phyloP scores from a whole-genome alignment of 2,329 filamentous ascomycete genomes.

The Cladosporium halotolerans region DNA sequence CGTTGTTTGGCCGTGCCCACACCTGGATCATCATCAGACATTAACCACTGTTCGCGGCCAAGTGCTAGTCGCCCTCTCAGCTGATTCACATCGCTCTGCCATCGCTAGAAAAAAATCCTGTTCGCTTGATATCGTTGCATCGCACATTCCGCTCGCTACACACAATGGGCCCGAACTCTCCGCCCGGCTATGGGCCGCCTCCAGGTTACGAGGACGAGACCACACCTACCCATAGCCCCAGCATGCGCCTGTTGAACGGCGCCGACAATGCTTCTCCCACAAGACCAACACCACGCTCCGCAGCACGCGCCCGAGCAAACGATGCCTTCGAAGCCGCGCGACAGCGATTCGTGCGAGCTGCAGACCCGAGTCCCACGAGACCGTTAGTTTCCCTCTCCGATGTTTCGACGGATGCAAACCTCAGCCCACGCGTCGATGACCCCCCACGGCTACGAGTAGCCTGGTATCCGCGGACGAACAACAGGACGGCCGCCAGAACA shows the following conservation, averaged over 20 bases:
- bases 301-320: conserved; percentile 12
- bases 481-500: neutral
- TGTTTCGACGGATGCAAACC: conserved; percentile 1
- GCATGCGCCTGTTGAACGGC: conserved; percentile 46
- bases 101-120: conserved; percentile 1
- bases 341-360: conserved; percentile 10
- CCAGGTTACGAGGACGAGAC: conserved; percentile 41
- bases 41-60: too few species aligned
- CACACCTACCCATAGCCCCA: conserved; percentile 35
- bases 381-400: conserved; percentile 13
- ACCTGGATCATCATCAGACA: too few species aligned
- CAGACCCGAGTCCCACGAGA: conserved; percentile 10
- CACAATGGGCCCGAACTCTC: conserved; percentile 9
- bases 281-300: conserved; percentile 28
- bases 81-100: neutral
- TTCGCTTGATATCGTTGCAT: neutral
- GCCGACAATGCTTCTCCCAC: conserved; percentile 31
- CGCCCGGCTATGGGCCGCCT: conserved; percentile 29
- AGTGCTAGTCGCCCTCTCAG: too few species aligned
- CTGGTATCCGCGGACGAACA: neutral
- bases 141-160: neutral
- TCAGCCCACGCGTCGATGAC: conserved; percentile 1
- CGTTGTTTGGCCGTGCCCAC: too few species aligned
- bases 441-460: conserved; percentile 2
- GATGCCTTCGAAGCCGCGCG: conserved; percentile 12